Conservation (phyloP, 306 rosid genomes). For the Nissolia schottii region DNA sequence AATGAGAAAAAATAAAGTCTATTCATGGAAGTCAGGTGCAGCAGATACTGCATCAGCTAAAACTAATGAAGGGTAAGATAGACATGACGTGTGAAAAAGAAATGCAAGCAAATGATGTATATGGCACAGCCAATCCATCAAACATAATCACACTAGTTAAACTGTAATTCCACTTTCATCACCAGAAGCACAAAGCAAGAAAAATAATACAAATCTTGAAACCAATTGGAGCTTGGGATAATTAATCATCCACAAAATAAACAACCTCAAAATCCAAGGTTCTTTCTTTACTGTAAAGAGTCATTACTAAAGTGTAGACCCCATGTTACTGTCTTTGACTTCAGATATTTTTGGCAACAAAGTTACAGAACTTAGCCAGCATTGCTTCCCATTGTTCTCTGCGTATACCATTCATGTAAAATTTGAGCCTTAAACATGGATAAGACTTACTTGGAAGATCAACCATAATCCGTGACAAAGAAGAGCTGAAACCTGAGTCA, state of each 20-base stretch:
- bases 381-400: not conserved
- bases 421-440: not conserved
- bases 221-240: not conserved
- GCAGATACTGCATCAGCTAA: not conserved
- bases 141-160: not conserved
- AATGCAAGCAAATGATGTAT: not conserved
- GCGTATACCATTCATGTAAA: conserved; percentile 1
- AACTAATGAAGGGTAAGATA: not conserved
- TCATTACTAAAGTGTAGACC: not conserved
- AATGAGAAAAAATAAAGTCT: not conserved
- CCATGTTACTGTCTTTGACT: not conserved
- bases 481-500: not conserved
- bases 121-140: not conserved
- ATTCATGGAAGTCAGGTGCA: not conserved
- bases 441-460: not conserved
- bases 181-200: not conserved
- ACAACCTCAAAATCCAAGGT: not conserved
- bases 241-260: not conserved
- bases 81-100: not conserved
- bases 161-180: not conserved
- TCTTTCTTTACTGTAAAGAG: not conserved
- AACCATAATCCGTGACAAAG: not conserved
- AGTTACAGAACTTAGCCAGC: not conserved
- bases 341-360: not conserved
- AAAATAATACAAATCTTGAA: not conserved